Percentiles rank a stretch among this genome's conserved stretches.
These are phyloP conservation scores for Leishmania tropica DNA, from an alignment of 208 protist genomes.

Conservation along the genomic window DNA sequence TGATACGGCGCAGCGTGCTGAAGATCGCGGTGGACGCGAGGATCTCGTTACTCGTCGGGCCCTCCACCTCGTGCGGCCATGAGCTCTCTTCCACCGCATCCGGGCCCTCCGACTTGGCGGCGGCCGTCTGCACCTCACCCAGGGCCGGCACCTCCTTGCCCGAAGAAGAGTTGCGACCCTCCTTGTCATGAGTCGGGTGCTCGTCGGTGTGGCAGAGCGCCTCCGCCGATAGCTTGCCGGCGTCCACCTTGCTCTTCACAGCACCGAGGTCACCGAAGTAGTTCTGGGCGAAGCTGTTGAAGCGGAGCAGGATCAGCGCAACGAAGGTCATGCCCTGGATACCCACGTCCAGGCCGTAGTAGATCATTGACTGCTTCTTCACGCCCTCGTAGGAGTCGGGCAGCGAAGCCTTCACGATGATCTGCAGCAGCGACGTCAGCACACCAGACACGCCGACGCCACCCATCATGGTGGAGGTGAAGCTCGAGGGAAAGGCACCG, in stretches of 20 bases:
- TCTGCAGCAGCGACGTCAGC: constrained; percentile 48
- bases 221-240: constrained; percentile 4
- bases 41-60: constrained; percentile 23
- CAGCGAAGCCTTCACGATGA: constrained; percentile 57
- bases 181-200: constrained; percentile 11
- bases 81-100: neutral
- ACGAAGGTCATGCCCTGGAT: constrained; percentile 46
- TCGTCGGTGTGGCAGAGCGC: neutral
- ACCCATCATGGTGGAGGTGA: constrained; percentile 64
- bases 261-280: constrained; percentile 36
- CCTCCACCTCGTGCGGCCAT: neutral
- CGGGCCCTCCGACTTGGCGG: neutral
- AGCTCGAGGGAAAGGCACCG: constrained; percentile 52
- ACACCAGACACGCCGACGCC: constrained; percentile 53
- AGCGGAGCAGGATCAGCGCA: constrained; percentile 42
- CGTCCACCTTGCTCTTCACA: constrained; percentile 25
- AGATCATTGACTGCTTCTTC: constrained; percentile 49
- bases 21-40: constrained; percentile 23
- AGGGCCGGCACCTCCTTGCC: neutral
- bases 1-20: constrained; percentile 25
- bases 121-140: neutral
- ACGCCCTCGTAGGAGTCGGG: constrained; percentile 40
- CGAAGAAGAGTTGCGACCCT: neutral
- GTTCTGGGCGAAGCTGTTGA: constrained; percentile 44
- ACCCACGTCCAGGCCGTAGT: constrained; percentile 54